Evolutionary conservation across 306 rosid genomes (phyloP), one percentile per base, ranked within the genome.

Genomic region (Lathyrus tuberosus): DNA sequence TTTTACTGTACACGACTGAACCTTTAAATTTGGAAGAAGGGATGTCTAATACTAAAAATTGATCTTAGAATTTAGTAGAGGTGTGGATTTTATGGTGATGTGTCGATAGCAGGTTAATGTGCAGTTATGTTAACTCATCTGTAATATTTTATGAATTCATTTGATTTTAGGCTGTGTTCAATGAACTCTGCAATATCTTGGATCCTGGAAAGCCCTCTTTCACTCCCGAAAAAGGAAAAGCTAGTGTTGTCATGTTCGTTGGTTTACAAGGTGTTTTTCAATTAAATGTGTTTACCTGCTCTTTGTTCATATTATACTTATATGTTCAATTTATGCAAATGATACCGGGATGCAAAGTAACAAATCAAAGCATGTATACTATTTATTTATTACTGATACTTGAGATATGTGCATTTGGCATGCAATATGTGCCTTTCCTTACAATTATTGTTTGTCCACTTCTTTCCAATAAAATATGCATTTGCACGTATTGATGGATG

Each of bases 271-370:
- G n/a, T n/a, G n/a, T n/a, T n/a, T n/a, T n/a, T n/a, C n/a, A 6
- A 42, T 65, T 60, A 4, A 47, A 76, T 67, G 68, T 24, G 10
- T 79, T 60, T 61, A 13, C 59, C 40, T 9, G 41, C 51, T 41
- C 24, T 26, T 20, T 76, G 56, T 47, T 65, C 43, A 33, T 37
- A 10, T 37, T n/a, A 3, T 76, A 7, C 51, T 13, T 67, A 51
- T 41, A 38, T 18, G 42, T 28, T 40, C 69, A 44, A 18, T 44
- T 61, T 10, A 43, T 40, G 66, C 30, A 52, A 62, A 54, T 17
- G 26, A 28, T 18, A 15, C 17, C 37, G 44, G 61, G 14, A 46
- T 68, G 42, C 41, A 5, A 48, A 28, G 15, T 44, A 17, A 20
- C 40, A 31, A 31, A 46, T 10, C 26, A 10, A 69, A 43, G 56